phyloP scores from a whole-genome alignment of 1,284 basidiomycete species.

The Moesziomyces sp. region DNA sequence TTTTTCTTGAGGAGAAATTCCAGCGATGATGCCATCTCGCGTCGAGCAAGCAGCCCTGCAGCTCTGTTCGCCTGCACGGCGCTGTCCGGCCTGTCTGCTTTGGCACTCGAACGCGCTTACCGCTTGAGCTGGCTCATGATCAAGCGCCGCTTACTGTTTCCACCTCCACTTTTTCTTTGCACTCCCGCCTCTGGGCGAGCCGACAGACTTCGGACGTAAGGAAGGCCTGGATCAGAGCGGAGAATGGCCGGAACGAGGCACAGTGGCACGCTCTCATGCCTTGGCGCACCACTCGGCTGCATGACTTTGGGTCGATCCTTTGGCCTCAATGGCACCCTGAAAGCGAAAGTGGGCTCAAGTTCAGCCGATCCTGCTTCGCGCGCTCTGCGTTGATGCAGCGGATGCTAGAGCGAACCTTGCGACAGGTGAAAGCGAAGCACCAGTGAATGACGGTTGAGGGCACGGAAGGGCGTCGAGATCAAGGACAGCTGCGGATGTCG shows the following conservation, averaged over 20 bases:
- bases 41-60: not conserved
- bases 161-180: not conserved
- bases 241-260: not conserved
- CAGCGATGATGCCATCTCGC: constrained; percentile 4
- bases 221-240: not conserved
- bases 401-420: no score
- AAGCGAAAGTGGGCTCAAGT: no score
- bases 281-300: not conserved
- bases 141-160: no score
- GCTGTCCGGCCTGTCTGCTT: not conserved
- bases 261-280: no score
- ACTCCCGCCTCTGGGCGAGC: no score
- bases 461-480: not conserved
- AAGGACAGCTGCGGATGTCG: not conserved
- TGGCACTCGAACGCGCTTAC: not conserved
- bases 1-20: not conserved
- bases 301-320: not conserved
- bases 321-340: no score
- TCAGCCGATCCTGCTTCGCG: no score
- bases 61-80: no score
- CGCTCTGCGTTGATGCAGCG: no score
- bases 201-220: not conserved
- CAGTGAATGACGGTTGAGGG: no score
- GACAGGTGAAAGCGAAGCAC: no score
- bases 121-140: no score